Base-by-base conservation (phyloP, 177 flowering plant species). In the Vitis hybrid region DNA sequence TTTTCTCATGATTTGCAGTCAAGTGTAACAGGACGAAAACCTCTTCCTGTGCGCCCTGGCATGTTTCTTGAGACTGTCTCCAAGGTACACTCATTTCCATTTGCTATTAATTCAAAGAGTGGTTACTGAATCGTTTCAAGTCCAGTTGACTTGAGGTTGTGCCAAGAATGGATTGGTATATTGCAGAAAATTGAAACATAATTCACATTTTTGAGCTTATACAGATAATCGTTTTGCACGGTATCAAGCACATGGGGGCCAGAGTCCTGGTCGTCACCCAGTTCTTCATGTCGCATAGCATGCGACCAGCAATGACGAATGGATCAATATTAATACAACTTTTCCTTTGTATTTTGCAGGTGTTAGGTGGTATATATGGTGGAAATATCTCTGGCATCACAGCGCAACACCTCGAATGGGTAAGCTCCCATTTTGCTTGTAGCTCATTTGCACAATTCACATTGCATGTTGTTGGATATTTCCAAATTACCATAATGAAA, bases 321-420 rank as follows among this genome's bases (percentile, higher is more conserved):
- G 49, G 27, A 63, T 21, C 7, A 2, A 54, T 13, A 50, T 70
- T 75, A 35, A 76, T 66, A 32, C 30, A 9, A 11, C 32, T 54
- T 61, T 68, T 3, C 24, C 8, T 46, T 75, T 70, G 72, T 27
- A 61, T 53, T 73, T 78, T 41, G 20, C 73, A 95, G 99, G 97
- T 95, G 51, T 77, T 95, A 72, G 95, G 96, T 55, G 97, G 97
- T 30, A 85, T 95, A 77, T 95, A 93, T 73, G 73, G 84, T 54
- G 97, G 96, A 65, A 91, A 86, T 76, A 82, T 78, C 62, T 83
- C 98, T 60, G 98, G 97, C 61, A 85, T 91, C 72, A 93, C 98
- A n/a, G 99, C 97, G 53, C 99, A 91, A 62, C 97, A 95, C 83
- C 87, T 95, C 18, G 99, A 95, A 87, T 91, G 99, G 99, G 94